Conservation (phyloP, 805 yeast genomes). For the Lipomyces starkeyi region DNA sequence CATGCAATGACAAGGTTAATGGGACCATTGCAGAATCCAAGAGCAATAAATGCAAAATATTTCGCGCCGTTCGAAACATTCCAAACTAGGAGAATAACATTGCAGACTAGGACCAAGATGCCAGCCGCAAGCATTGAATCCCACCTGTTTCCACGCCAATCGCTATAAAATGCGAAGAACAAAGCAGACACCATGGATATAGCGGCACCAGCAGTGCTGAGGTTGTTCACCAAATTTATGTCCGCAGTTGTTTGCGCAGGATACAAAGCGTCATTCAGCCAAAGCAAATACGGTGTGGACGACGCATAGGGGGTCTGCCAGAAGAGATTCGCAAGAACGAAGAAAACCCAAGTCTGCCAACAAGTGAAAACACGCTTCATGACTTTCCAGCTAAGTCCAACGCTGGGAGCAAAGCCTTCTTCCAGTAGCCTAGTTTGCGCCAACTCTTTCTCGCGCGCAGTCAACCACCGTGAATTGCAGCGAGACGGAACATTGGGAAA, state of each 20-base stretch:
- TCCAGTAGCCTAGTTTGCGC: slow-evolving; percentile 37
- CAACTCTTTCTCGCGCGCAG: slow-evolving; percentile 39
- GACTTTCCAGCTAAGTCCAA: slow-evolving; percentile 10
- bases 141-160: slow-evolving; percentile 36
- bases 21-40: slow-evolving; percentile 36
- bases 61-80: slow-evolving; percentile 28
- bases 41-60: slow-evolving; percentile 29
- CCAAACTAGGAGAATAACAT: slow-evolving; percentile 29
- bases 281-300: slow-evolving; percentile 32
- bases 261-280: slow-evolving; percentile 20
- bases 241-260: not conserved
- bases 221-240: slow-evolving; percentile 22
- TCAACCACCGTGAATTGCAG: slow-evolving; percentile 39
- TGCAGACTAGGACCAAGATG: slow-evolving; percentile 30
- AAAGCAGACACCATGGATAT: slow-evolving; percentile 32
- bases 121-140: slow-evolving; percentile 30
- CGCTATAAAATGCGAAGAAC: slow-evolving; percentile 35
- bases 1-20: slow-evolving; percentile 35
- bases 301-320: slow-evolving; percentile 37
- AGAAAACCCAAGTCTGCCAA: slow-evolving; percentile 34
- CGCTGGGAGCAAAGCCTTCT: slow-evolving; percentile 34
- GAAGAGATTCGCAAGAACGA: slow-evolving; percentile 28
- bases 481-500: slow-evolving; percentile 56
- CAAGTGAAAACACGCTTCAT: slow-evolving; percentile 19
- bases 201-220: slow-evolving; percentile 26